Percentiles rank a stretch among this genome's conserved stretches.
Conservation (phyloP, 2,329 filamentous ascomycete genomes). For the Colletotrichum chrysophilum region DNA sequence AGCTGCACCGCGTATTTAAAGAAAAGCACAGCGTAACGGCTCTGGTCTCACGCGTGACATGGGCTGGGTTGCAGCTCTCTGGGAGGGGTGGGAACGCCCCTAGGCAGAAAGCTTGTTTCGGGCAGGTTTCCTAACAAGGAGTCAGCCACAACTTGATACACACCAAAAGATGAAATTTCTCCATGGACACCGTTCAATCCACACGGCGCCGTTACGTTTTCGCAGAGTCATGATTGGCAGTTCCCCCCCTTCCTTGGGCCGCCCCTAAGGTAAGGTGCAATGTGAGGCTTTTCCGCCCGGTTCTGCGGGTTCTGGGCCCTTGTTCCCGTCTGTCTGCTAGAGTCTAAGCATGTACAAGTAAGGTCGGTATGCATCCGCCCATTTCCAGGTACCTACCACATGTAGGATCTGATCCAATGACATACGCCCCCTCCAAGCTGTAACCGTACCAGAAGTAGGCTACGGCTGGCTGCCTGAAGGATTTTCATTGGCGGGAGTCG, state of each 20-base stretch:
- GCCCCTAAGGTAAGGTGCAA: background rate
- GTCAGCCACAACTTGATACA: background rate
- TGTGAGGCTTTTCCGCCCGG: background rate
- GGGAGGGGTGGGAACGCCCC: background rate
- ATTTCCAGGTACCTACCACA: background rate
- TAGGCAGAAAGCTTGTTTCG: background rate
- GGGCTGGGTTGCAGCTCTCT: background rate
- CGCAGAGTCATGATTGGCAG: background rate
- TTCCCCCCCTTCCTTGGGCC: background rate
- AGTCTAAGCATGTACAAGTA: background rate
- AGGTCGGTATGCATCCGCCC: background rate
- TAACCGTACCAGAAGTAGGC: background rate
- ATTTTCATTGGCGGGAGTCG: background rate
- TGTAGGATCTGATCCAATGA: background rate
- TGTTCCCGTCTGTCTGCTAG: background rate
- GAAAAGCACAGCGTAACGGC: background rate
- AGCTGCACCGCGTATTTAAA: background rate
- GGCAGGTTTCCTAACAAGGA: background rate
- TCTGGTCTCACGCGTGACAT: background rate
- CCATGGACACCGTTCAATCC: background rate
- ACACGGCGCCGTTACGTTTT: background rate
- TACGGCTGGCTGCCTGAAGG: background rate
- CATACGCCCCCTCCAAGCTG: background rate
- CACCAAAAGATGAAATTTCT: background rate
- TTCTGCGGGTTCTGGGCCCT: background rate